phyloP scores from a whole-genome alignment of 1,139 yeast species.

The Protomyces gravidus region DNA sequence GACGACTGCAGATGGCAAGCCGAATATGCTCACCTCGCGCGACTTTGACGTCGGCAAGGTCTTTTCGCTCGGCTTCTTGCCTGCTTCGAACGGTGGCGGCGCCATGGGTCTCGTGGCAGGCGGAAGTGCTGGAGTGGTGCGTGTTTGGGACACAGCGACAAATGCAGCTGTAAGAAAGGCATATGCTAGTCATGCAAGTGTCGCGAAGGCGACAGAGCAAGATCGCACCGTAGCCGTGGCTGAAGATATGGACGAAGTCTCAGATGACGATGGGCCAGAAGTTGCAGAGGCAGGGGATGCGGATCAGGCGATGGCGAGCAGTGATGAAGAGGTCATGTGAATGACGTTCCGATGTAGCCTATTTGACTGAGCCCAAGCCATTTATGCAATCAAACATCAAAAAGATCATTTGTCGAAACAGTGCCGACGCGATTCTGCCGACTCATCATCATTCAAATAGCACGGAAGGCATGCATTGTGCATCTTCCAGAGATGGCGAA shows the following conservation, averaged over 20 bases:
- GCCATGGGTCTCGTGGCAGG: constrained; percentile 82
- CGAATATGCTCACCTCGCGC: constrained; percentile 84
- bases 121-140: constrained; percentile 78
- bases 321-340: not conserved
- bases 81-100: constrained; percentile 65
- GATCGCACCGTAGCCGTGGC: constrained; percentile 26
- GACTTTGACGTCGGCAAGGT: constrained; percentile 96
- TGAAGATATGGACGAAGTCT: not conserved
- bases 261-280: not conserved
- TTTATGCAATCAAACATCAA: no score
- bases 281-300: not conserved
- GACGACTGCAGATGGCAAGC: constrained; percentile 56
- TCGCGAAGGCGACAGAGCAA: constrained; percentile 33
- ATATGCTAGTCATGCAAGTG: constrained; percentile 34
- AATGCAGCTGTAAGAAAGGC: constrained; percentile 71
- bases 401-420: no score
- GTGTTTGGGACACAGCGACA: constrained; percentile 88
- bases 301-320: not conserved
- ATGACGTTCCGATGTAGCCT: no score
- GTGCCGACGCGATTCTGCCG: no score
- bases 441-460: no score
- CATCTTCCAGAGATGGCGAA: no score
- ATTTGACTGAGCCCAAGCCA: no score
- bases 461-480: no score
- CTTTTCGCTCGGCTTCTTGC: constrained; percentile 74